These are phyloP conservation scores for Mortierella sp. DNA, from an alignment of 371 early-diverging fungal species.

Conservation along the genomic window DNA sequence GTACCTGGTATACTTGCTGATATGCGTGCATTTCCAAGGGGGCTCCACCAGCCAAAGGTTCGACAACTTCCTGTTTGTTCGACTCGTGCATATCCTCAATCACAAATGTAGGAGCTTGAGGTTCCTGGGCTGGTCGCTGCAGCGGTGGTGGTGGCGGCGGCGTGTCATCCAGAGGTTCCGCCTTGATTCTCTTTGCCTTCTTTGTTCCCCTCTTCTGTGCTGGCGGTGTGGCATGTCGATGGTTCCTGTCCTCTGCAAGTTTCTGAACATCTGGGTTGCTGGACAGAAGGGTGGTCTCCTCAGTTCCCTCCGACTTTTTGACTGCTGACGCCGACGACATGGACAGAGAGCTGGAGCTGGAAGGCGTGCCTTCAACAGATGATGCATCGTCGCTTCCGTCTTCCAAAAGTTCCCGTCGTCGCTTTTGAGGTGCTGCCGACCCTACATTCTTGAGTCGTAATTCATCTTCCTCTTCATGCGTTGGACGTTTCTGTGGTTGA, in stretches of 20 bases:
- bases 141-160: too few species aligned
- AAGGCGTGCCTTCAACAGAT: slow-evolving; percentile 5
- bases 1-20: neutral
- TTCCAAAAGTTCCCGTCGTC: slow-evolving; percentile 36
- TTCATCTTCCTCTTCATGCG: neutral
- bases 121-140: slow-evolving; percentile 1
- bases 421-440: slow-evolving; percentile 33
- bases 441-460: slow-evolving; percentile 16
- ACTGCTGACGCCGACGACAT: too few species aligned
- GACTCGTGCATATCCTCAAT: neutral
- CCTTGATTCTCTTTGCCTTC: slow-evolving; percentile 38
- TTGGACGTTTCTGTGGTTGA: neutral
- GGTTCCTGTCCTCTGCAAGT: neutral
- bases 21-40: too few species aligned
- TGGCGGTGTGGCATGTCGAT: neutral
- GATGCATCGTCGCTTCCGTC: slow-evolving; percentile 32
- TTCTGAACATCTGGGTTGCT: neutral
- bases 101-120: neutral
- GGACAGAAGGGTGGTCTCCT: neutral
- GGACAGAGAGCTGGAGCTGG: neutral
- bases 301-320: neutral
- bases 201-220: slow-evolving; percentile 20
- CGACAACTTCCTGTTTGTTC: neutral
- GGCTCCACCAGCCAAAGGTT: too few species aligned
- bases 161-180: slow-evolving; percentile 15